Conservation (phyloP, 2,329 filamentous ascomycete genomes). For the Tolypocladium pustulatum region DNA sequence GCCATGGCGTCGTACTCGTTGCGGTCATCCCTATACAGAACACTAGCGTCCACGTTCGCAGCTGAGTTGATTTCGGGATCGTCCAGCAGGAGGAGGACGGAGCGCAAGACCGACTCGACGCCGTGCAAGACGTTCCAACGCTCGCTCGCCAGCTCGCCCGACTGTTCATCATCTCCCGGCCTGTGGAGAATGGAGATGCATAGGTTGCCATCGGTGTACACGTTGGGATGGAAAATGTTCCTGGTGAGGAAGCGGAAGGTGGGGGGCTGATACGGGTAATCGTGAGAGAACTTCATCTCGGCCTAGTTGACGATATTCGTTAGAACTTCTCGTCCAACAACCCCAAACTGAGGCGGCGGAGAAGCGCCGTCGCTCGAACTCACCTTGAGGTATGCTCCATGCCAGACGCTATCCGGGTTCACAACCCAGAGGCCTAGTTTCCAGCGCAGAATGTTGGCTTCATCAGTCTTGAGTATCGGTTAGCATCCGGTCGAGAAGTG, state of each 20-base stretch:
- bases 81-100: constrained; percentile 82
- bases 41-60: constrained; percentile 87
- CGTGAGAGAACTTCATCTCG: constrained; percentile 74
- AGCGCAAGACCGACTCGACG: constrained; percentile 89
- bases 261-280: constrained; percentile 85
- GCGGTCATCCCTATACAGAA: constrained; percentile 69
- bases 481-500: constrained; percentile 1
- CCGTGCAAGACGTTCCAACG: constrained; percentile 92
- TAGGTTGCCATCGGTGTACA: constrained; percentile 80
- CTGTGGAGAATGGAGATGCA: constrained; percentile 96
- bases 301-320: constrained; percentile 33
- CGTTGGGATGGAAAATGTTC: constrained; percentile 83
- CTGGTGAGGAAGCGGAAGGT: constrained; percentile 71
- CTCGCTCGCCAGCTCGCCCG: constrained; percentile 80
- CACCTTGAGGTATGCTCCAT: constrained; percentile 82
- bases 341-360: not conserved
- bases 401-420: constrained; percentile 84
- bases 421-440: constrained; percentile 81
- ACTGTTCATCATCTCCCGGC: constrained; percentile 86
- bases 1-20: constrained; percentile 61
- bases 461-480: constrained; percentile 45
- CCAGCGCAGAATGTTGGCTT: constrained; percentile 83
- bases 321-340: not conserved
- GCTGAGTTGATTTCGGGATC: constrained; percentile 89
- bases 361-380: constrained; percentile 6